Evolutionary conservation across 495 filamentous ascomycete genomes (phyloP), one percentile per base, ranked within the genome.

Genomic region (Talaromyces trachyspermus): DNA sequence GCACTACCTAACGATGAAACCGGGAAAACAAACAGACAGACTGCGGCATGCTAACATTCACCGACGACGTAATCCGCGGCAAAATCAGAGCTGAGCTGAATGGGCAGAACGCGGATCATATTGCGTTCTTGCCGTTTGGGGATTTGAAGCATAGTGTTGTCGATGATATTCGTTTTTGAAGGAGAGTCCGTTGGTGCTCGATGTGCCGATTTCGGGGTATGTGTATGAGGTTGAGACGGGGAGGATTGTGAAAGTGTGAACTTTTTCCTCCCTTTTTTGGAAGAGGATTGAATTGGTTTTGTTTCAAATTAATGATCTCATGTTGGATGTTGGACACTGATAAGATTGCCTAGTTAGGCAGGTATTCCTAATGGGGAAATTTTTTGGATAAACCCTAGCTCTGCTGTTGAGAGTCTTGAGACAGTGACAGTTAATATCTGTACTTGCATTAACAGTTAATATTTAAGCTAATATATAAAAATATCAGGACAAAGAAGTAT

Each of bases 1-100:
- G n/a, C n/a, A n/a, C n/a, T n/a, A n/a, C n/a, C n/a, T n/a, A 14
- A 17, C 5, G n/a, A n/a, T n/a, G n/a, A n/a, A n/a, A n/a, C n/a
- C n/a, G n/a, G n/a, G n/a, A n/a, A n/a, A n/a, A 30, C 27, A 30
- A 30, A 7, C 12, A 62, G 56, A 72, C 66, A 23, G 83, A 80
- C 5, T 94, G 88, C 54, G 87, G 88, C 22, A 92, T 91, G 88
- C 55, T 89, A 33, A 87, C 79, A 0, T 92, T 91, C 54, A 72
- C 70, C 4, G 86, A 89, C 47, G 72, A 75, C 48, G 79, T 77
- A 46, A 77, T 83, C 10, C 71, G 74, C 4, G 57, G 27, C 1
- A 54, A 80, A 27, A 77, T 91, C 5, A 65, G 68, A 58, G 56
- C 78, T 61, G 80, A 83, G 20, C 64, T 82, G 1, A 68, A 73